These are phyloP conservation scores for Iris macrosiphon DNA, from an alignment of 106 monocot species.

Conservation along the genomic window DNA sequence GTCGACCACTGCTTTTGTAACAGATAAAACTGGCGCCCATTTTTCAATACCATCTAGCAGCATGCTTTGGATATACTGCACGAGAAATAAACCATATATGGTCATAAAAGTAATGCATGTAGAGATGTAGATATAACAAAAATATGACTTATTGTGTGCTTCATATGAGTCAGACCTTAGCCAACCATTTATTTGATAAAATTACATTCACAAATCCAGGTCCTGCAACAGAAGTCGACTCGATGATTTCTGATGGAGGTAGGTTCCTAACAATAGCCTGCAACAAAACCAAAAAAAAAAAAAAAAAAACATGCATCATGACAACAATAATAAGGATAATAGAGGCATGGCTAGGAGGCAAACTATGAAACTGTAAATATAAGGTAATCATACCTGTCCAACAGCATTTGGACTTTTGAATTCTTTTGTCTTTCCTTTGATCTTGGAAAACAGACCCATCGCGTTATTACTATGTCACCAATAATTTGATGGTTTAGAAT, in stretches of 20 bases:
- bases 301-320: no score
- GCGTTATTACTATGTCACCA: constrained; percentile 81
- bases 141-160: background rate
- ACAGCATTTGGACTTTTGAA: constrained; percentile 76
- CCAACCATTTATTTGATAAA: constrained; percentile 69
- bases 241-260: constrained; percentile 60
- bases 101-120: background rate
- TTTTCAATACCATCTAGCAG: constrained; percentile 61
- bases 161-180: constrained; percentile 45
- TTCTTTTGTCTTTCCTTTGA: constrained; percentile 68
- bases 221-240: constrained; percentile 73
- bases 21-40: constrained; percentile 80
- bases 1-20: constrained; percentile 71
- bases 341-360: background rate
- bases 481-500: background rate
- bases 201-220: constrained; percentile 80
- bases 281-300: constrained; percentile 13
- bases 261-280: constrained; percentile 85
- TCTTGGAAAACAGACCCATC: constrained; percentile 75
- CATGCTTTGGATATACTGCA: constrained; percentile 80
- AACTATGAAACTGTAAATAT: background rate
- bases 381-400: constrained; percentile 58
- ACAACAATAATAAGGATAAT: constrained; percentile 2
- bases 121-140: background rate
- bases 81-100: constrained; percentile 1